Evolutionary conservation across 2,329 filamentous ascomycete species (phyloP).

Genomic region (Neospermospora avenae): DNA sequence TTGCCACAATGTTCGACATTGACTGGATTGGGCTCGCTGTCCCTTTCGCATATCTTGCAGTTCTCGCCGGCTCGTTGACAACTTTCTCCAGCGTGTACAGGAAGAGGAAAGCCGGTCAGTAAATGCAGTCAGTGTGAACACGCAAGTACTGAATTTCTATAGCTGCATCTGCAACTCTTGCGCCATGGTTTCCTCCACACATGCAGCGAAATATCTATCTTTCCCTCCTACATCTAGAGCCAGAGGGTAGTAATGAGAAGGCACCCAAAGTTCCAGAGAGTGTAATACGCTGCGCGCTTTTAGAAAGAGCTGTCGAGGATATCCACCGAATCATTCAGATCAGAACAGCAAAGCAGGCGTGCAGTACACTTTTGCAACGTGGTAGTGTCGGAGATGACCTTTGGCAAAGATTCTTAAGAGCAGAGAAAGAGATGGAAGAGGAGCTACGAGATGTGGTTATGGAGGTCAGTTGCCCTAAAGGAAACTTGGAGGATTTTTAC

Average conservation of each 20-base stretch:
- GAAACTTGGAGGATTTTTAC: not conserved
- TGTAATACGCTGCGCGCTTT: constrained; percentile 80
- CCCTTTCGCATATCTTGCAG: constrained; percentile 83
- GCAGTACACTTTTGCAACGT: constrained; percentile 77
- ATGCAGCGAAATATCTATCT: constrained; percentile 93
- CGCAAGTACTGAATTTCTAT: constrained; percentile 25
- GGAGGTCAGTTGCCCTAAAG: constrained; percentile 62
- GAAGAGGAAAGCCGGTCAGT: constrained; percentile 80
- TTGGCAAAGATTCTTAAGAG: constrained; percentile 86
- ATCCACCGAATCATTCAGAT: constrained; percentile 89
- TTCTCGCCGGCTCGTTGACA: constrained; percentile 82
- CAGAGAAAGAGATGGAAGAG: constrained; percentile 96
- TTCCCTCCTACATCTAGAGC: constrained; percentile 77
- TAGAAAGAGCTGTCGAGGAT: constrained; percentile 87
- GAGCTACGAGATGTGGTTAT: constrained; percentile 91
- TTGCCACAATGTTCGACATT: constrained; percentile 39
- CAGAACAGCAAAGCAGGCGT: constrained; percentile 81
- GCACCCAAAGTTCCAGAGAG: constrained; percentile 71
- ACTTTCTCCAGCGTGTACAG: constrained; percentile 93
- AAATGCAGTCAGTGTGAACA: constrained; percentile 4
- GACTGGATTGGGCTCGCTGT: constrained; percentile 85
- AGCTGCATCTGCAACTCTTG: constrained; percentile 80
- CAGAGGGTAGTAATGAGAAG: constrained; percentile 62
- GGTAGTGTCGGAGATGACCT: constrained; percentile 95
- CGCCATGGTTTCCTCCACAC: constrained; percentile 91